Base-by-base conservation (phyloP, 768 basidiomycete species). In the Lentinula raphanica region DNA sequence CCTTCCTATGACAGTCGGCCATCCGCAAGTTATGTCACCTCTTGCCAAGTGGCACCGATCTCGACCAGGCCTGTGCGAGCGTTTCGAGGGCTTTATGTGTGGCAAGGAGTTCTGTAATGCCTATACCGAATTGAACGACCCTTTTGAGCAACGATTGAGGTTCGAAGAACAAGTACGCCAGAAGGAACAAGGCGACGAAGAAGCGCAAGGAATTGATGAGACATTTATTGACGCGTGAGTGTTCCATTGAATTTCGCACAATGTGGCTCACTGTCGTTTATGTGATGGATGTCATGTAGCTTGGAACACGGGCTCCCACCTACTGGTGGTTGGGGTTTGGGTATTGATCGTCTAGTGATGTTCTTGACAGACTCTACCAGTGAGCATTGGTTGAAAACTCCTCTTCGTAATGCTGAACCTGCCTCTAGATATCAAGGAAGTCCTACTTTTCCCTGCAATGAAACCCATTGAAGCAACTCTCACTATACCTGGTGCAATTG, bases 11-110 rank as follows among this genome's bases (percentile, higher is more conserved):
- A 8, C 63, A 89, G 94, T 96, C 61, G 97, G 97, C 29, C 97
- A 98, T 74, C 97, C 97, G 15, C 95, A 98, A 77, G 93, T 98
- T 63, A 99, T 99, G 97, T 98, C 96, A 0, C 97, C 97, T 2
- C 86, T 99, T 35, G 97, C 97, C 72, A 99, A 99, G 78, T 92
- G 90, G 84, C 95, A 98, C 72, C 92, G 97, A 62, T 92, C 91
- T n/a, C 86, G 92, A 40, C 92, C 94, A 0, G 97, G 97, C 38
- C 81, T 99, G 25, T 98, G 97, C 73, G 97, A 99, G 72, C 94
- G 97, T 17, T 99, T 99, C 76, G 97, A 99, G 72, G 93, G 86
- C 8, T 99, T 99, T 83, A 83, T 99, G 82, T 96, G 94, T 54
- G 93, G 93, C 59, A 95, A 97, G 80, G 96, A 98, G 74, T 87